Evolutionary conservation across 108 stramenopile species (phyloP).

Genomic region (Stephanodiscus minutulus): DNA sequence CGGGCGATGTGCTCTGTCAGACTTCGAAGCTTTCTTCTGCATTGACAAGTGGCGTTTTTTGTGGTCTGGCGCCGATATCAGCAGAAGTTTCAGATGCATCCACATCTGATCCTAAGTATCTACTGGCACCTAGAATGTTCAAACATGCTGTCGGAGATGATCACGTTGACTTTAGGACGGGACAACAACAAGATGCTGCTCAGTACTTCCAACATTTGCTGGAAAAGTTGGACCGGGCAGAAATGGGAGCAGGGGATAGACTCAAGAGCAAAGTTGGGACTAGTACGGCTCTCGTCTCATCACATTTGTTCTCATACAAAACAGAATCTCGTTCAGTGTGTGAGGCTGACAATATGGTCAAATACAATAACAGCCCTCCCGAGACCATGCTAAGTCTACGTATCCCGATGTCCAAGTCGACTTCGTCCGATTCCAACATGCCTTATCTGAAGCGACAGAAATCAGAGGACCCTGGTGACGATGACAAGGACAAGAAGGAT

Average conservation of each 20-base stretch:
- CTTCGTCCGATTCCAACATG: constrained; percentile 45
- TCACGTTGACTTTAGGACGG: constrained; percentile 95
- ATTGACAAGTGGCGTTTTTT: constrained; percentile 78
- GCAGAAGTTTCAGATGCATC: constrained; percentile 40
- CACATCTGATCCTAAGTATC: constrained; percentile 69
- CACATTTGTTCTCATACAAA: constrained; percentile 81
- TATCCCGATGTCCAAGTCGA: constrained; percentile 90
- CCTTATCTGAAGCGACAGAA: constrained; percentile 67
- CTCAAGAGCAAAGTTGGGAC: constrained; percentile 35
- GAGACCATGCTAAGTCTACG: constrained; percentile 78
- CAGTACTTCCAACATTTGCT: constrained; percentile 95
- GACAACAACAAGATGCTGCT: constrained; percentile 98
- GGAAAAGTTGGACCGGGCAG: constrained; percentile 83
- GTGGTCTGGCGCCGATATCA: constrained; percentile 42
- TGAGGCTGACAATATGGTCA: constrained; percentile 65
- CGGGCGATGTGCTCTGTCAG: constrained; percentile 72
- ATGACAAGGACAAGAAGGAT: constrained; percentile 65
- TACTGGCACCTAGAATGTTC: constrained; percentile 95
- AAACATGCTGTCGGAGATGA: constrained; percentile 90
- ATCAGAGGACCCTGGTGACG: constrained; percentile 50
- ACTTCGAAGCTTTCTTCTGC: constrained; percentile 77
- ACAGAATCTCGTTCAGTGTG: constrained; percentile 81
- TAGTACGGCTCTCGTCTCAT: constrained; percentile 42
- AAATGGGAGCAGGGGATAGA: constrained; percentile 48
- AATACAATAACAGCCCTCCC: constrained; percentile 69